A percentile compares a stretch with the other conserved stretches of the same genome.
Evolutionary conservation across 345 rosid genomes (phyloP).

Genomic region (Excoecaria cochinchinensis): DNA sequence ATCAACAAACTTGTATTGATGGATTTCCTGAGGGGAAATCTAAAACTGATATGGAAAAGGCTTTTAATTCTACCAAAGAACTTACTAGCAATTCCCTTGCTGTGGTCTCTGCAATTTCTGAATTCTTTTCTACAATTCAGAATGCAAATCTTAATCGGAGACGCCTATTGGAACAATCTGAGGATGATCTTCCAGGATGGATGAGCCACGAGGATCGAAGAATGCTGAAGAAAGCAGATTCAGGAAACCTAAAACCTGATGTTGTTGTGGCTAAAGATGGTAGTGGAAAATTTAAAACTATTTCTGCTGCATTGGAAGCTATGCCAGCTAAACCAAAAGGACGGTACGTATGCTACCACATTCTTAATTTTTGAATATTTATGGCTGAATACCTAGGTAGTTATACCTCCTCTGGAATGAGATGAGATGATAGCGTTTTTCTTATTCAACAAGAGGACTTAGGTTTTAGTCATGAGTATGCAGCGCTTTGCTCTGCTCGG

Average conservation of each 20-base stretch:
- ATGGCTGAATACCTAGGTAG: too few relatives aligned
- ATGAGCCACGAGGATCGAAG: constrained; percentile 54
- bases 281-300: constrained; percentile 67
- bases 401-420: too few relatives aligned
- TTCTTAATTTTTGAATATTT: not conserved
- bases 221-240: constrained; percentile 38
- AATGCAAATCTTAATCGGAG: constrained; percentile 23
- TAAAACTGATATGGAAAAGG: constrained; percentile 49
- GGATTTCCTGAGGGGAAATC: constrained; percentile 70
- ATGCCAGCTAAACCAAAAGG: constrained; percentile 55
- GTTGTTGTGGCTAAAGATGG: constrained; percentile 78
- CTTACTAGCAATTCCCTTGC: constrained; percentile 81
- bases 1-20: constrained; percentile 75
- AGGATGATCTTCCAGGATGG: constrained; percentile 56
- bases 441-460: too few relatives aligned
- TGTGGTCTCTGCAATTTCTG: constrained; percentile 37
- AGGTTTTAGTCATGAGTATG: too few relatives aligned
- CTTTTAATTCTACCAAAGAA: constrained; percentile 41
- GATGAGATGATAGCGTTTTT: too few relatives aligned
- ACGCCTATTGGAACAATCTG: constrained; percentile 38
- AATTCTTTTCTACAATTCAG: constrained; percentile 21
- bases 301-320: constrained; percentile 58
- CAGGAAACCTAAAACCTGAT: constrained; percentile 44
- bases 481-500: too few relatives aligned
- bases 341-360: constrained; percentile 43